phyloP scores from a whole-genome alignment of 202 grass and related monocot species.

The Setaria italica region DNA sequence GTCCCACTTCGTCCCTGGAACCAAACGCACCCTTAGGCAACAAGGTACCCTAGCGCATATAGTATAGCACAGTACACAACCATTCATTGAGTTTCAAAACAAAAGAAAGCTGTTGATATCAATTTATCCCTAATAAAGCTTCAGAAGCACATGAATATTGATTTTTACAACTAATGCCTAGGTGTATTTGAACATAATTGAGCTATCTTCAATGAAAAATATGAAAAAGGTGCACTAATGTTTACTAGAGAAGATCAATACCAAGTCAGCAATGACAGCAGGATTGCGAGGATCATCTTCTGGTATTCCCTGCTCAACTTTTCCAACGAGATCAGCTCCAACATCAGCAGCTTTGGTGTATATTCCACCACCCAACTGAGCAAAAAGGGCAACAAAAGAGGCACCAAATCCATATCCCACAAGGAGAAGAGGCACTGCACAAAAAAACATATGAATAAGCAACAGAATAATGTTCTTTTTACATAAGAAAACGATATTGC shows the following conservation, averaged over 20 bases:
- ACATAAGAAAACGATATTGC: constrained; percentile 17
- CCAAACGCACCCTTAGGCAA: background rate
- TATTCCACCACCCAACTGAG: constrained; percentile 96
- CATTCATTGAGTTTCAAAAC: constrained; percentile 3
- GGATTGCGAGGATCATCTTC: constrained; percentile 99
- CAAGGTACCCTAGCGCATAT: constrained; percentile 8
- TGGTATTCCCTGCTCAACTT: constrained; percentile 97
- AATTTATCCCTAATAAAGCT: constrained; percentile 29
- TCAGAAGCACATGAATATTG: constrained; percentile 11
- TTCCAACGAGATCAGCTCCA: constrained; percentile 95
- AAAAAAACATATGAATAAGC: constrained; percentile 47
- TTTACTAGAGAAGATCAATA: constrained; percentile 48
- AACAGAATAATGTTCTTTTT: background rate
- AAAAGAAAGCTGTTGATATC: background rate
- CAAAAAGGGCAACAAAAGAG: constrained; percentile 97
- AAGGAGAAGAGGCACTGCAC: constrained; percentile 96
- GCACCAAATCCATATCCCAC: constrained; percentile 98
- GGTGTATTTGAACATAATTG: constrained; percentile 36
- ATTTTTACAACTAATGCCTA: constrained; percentile 2
- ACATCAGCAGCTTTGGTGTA: constrained; percentile 98
- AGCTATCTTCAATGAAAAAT: constrained; percentile 23
- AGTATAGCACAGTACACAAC: background rate
- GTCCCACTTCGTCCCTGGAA: too few relatives aligned
- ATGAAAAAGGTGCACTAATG: background rate
- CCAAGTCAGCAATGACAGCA: constrained; percentile 99